A percentile compares a stretch with the other conserved stretches of the same genome.
Conservation (phyloP, 2,329 filamentous ascomycete genomes). For the Apiospora malaysiana region DNA sequence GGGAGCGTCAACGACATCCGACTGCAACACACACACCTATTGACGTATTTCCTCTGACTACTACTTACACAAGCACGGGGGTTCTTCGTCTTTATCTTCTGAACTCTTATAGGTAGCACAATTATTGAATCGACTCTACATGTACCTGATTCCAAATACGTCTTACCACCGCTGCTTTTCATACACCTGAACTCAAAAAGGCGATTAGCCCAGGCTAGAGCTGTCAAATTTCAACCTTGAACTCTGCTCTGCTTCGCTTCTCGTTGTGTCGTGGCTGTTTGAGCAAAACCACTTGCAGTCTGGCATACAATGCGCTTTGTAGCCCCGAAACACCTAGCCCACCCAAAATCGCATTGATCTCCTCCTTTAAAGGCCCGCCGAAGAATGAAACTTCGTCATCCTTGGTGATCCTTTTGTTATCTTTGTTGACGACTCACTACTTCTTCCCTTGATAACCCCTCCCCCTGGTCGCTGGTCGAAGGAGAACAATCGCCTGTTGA, state of each 20-base stretch:
- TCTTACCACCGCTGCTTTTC: not conserved
- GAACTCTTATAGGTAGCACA: too few relatives aligned
- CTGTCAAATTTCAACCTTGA: not conserved
- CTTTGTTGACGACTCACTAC: not conserved
- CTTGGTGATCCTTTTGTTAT: constrained; percentile 3
- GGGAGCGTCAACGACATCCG: constrained; percentile 3
- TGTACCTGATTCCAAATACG: too few relatives aligned
- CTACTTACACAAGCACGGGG: not conserved
- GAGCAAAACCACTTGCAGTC: not conserved
- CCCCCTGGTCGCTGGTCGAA: constrained; percentile 5
- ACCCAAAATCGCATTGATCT: constrained; percentile 6
- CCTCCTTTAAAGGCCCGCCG: constrained; percentile 10
- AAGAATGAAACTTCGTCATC: constrained; percentile 15
- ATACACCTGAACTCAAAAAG: not conserved
- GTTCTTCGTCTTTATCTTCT: not conserved
- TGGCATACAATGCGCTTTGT: constrained; percentile 9
- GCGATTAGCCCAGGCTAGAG: not conserved
- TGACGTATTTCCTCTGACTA: not conserved
- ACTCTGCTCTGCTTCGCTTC: not conserved
- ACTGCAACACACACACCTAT: not conserved
- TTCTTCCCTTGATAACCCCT: constrained; percentile 7
- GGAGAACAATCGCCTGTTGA: constrained; percentile 12
- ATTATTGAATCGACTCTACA: not conserved
- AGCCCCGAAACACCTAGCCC: constrained; percentile 15
- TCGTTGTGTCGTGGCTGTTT: constrained; percentile 5